Percentiles rank a stretch among this genome's conserved stretches.
phyloP scores from a whole-genome alignment of 2,329 filamentous ascomycete species.

The Meredithiella fracta region DNA sequence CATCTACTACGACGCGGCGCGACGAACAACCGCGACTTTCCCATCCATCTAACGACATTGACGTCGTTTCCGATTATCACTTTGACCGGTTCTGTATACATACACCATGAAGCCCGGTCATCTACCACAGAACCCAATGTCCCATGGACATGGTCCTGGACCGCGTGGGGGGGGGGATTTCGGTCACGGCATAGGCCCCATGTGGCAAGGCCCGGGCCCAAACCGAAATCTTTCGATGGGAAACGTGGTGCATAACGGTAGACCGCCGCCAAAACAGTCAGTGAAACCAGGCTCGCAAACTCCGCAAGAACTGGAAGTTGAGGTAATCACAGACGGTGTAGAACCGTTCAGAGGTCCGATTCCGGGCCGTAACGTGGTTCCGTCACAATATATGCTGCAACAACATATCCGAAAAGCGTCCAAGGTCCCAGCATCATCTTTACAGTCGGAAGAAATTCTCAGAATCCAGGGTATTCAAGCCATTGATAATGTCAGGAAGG shows the following conservation, averaged over 20 bases:
- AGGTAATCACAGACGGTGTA: conserved; percentile 8
- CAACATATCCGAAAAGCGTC: conserved; percentile 60
- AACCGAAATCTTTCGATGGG: not conserved
- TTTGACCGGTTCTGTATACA: conserved; percentile 3
- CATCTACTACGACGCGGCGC: not conserved
- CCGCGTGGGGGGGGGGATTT: not conserved
- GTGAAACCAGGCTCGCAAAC: not conserved
- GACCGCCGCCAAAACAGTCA: conserved; percentile 6
- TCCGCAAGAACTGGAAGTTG: conserved; percentile 9
- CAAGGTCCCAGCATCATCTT: conserved; percentile 53
- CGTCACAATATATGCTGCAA: conserved; percentile 64
- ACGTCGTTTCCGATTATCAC: not conserved
- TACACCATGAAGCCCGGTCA: conserved; percentile 1
- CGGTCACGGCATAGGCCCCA: not conserved
- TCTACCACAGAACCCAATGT: conserved; percentile 2
- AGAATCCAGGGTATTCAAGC: conserved; percentile 75
- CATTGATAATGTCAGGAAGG: conserved; percentile 70
- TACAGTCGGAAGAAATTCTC: conserved; percentile 56
- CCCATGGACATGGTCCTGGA: conserved; percentile 1
- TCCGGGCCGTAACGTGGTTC: conserved; percentile 32
- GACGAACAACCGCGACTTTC: not conserved
- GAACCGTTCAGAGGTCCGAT: conserved; percentile 24
- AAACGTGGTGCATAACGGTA: not conserved
- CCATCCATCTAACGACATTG: not conserved
- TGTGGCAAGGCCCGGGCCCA: not conserved